These are phyloP conservation scores for Xylariaceae sp. DNA, from an alignment of 2,329 filamentous ascomycete species.

Conservation along the genomic window DNA sequence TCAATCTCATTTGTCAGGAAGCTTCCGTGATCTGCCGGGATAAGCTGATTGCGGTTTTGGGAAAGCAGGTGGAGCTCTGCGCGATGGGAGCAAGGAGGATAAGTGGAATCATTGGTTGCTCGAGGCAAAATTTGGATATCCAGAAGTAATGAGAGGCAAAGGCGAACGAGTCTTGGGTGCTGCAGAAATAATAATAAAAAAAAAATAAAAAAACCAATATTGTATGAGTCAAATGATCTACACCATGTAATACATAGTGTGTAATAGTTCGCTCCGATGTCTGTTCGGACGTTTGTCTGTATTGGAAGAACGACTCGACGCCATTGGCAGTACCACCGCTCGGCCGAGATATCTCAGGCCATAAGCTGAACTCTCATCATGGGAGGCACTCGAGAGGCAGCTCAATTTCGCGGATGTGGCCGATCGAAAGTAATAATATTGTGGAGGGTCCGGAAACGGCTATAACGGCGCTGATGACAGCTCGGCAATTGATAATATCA, in stretches of 20 bases:
- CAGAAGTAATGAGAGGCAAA: neutral
- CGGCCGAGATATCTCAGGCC: neutral
- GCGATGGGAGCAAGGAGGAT: neutral
- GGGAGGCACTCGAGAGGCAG: neutral
- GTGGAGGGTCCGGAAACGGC: neutral
- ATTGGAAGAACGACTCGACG: neutral
- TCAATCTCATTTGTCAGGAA: constrained; percentile 13
- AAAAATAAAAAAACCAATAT: neutral
- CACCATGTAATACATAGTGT: neutral
- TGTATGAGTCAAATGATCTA: neutral
- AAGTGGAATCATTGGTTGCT: constrained; percentile 2
- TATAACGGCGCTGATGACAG: neutral
- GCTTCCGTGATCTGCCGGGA: constrained; percentile 13
- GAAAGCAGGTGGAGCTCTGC: constrained; percentile 12
- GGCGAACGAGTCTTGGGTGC: constrained; percentile 6
- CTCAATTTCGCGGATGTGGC: neutral
- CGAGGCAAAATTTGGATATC: neutral
- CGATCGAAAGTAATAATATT: neutral
- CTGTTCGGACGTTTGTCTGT: constrained; percentile 10
- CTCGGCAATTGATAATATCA: constrained; percentile 2
- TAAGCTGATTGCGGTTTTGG: constrained; percentile 16
- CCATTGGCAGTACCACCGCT: neutral
- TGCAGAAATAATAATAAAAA: no score
- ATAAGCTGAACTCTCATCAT: constrained; percentile 8
- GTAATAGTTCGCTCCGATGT: neutral